These are phyloP conservation scores for Ascoidea rubescens DNA, from an alignment of 805 yeast genomes.

Conservation along the genomic window DNA sequence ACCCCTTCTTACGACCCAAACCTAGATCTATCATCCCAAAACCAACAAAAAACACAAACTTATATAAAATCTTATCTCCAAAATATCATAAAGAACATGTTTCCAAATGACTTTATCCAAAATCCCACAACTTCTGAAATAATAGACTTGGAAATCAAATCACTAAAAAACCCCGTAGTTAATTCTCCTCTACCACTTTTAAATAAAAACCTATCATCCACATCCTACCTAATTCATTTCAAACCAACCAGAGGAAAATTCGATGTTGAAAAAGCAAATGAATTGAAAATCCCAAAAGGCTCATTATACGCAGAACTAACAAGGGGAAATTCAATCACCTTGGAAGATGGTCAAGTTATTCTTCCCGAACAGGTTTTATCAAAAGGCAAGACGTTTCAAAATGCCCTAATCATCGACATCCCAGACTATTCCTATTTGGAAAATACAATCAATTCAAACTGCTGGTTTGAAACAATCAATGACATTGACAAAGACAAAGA, in stretches of 20 bases:
- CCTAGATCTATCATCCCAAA: background rate
- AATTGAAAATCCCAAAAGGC: constrained; percentile 59
- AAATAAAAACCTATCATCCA: constrained; percentile 22
- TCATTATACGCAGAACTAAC: constrained; percentile 43
- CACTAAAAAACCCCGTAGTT: constrained; percentile 19
- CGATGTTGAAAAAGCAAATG: constrained; percentile 46
- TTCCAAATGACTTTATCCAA: constrained; percentile 33
- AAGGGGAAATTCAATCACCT: constrained; percentile 39
- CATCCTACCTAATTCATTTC: constrained; percentile 57
- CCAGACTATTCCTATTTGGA: constrained; percentile 38
- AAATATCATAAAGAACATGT: constrained; percentile 35
- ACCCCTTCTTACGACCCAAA: background rate
- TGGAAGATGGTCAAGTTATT: constrained; percentile 45
- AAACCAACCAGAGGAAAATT: constrained; percentile 69
- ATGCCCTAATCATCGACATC: constrained; percentile 58
- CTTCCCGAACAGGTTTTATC: constrained; percentile 63
- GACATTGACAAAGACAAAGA: constrained; percentile 12
- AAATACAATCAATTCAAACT: constrained; percentile 12
- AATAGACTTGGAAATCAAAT: constrained; percentile 18
- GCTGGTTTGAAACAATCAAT: constrained; percentile 1
- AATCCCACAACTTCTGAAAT: constrained; percentile 14
- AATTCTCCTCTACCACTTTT: constrained; percentile 22
- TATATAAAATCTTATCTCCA: constrained; percentile 7
- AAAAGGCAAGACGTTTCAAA: constrained; percentile 39
- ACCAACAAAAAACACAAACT: background rate